A percentile compares a stretch with the other conserved stretches of the same genome.
These are phyloP conservation scores for Gonium pectorale DNA, from an alignment of 139 green algal species.

Conservation along the genomic window DNA sequence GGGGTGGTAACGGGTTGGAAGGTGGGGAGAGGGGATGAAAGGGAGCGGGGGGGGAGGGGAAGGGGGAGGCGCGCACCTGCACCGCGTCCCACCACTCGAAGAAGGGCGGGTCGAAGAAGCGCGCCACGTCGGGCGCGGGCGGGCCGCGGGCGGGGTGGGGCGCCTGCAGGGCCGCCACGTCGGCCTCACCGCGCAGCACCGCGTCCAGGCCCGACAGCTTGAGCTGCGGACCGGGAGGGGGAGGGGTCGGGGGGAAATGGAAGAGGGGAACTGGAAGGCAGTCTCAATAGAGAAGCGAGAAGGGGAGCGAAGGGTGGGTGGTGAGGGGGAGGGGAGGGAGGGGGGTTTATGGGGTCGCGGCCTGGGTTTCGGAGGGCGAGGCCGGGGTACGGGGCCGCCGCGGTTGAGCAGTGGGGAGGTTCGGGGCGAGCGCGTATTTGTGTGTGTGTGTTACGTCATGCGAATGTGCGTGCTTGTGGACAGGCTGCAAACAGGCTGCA, in stretches of 20 bases:
- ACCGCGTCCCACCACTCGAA: constrained; percentile 57
- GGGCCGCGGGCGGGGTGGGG: constrained; percentile 18
- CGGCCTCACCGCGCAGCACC: not conserved
- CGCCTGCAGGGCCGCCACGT: constrained; percentile 41
- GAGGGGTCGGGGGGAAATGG: not conserved
- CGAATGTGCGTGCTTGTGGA: too few species aligned
- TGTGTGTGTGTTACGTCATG: too few species aligned
- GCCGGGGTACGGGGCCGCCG: too few species aligned
- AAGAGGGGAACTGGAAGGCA: not conserved
- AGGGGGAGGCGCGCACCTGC: constrained; percentile 1
- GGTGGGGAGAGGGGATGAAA: too few species aligned
- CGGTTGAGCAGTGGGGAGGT: not conserved
- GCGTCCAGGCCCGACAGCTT: not conserved
- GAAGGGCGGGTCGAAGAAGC: constrained; percentile 50
- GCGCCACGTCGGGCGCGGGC: constrained; percentile 18
- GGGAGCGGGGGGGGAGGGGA: too few species aligned
- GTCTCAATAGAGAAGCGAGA: not conserved
- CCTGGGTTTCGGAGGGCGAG: too few species aligned
- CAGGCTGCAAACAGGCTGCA: too few species aligned
- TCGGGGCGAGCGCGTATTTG: too few species aligned
- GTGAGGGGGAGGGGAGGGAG: too few species aligned
- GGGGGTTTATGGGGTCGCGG: too few species aligned
- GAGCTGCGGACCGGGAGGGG: not conserved
- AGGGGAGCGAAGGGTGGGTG: too few species aligned
- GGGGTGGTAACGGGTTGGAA: too few species aligned